Base-by-base conservation (phyloP, 2,329 filamentous ascomycete species). In the Penicillium sp. region DNA sequence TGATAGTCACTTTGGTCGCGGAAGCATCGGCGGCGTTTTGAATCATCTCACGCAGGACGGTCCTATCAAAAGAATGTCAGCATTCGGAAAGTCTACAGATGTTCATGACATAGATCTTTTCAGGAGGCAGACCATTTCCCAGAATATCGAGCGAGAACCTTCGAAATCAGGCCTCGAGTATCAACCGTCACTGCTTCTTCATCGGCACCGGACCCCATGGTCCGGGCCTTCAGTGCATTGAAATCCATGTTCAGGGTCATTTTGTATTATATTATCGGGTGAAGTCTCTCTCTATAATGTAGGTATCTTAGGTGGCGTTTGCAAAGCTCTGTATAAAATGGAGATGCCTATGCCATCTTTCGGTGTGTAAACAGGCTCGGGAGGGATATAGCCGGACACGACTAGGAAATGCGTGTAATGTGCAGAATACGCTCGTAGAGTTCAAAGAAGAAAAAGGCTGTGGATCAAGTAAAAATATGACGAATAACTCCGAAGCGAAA, bases 101-200 rank as follows among this genome's bases (percentile, higher is more conserved):
- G 55, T 26, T 10, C n/a, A 13, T 30, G 10, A 19, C 37, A 19
- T 28, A 28, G 14, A 10, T 42, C 48, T 13, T 58, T 16, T 26
- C 11, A 25, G 16, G 26, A 0, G 8, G 85, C 90, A 6, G 87
- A 93, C 89, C 94, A 97, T 81, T 99, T 96, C 70, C 95, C 94
- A 2, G 93, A 97, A 75, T 99, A 99, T 73, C 95, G 85, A 10
- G 95, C 95, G 53, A 99, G 85, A 11, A 99, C 94, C 78, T 99
- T 99, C 80, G 98, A 96, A 74, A 99, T 99, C 70, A 99, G 79
- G 46, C 95, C 95, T 72, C 96, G 86, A 52, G 95, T 99, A 74
- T 99, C 97, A 72, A 99, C 95, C 0, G 95, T 99, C 59, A 99
- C 95, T 45, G 95, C 95, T 78, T 98, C 95, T 77, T 98, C 95